phyloP scores from a whole-genome alignment of 805 yeast species.

The Cyberlindnera maritima region DNA sequence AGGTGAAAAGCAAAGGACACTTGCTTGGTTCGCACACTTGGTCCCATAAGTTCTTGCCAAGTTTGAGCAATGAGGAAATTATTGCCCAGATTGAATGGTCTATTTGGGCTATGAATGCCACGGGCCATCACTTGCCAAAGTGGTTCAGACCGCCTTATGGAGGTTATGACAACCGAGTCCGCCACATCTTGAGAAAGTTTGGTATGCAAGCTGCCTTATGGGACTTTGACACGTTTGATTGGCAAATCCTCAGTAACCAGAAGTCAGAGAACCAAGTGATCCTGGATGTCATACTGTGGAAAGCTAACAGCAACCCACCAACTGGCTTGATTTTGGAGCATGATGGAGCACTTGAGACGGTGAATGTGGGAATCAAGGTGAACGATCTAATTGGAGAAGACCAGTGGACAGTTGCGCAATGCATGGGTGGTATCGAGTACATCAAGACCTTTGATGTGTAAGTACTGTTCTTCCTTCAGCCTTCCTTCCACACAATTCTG shows the following conservation, averaged over 20 bases:
- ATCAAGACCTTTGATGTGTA: conserved; percentile 15
- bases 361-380: conserved; percentile 62
- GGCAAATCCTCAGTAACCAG: conserved; percentile 63
- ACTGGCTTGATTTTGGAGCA: conserved; percentile 82
- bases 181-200: conserved; percentile 75
- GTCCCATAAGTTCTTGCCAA: conserved; percentile 85
- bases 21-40: conserved; percentile 87
- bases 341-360: conserved; percentile 68
- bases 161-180: conserved; percentile 83
- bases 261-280: conserved; percentile 53
- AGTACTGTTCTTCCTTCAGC: not conserved
- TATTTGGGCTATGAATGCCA: conserved; percentile 97
- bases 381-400: conserved; percentile 51
- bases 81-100: conserved; percentile 94
- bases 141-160: conserved; percentile 98
- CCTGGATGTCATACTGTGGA: conserved; percentile 56
- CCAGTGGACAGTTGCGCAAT: conserved; percentile 77
- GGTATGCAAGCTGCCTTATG: conserved; percentile 87
- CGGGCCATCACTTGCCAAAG: conserved; percentile 80
- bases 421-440: conserved; percentile 25
- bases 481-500: too few relatives aligned
- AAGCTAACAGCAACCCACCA: conserved; percentile 25
- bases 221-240: conserved; percentile 91
- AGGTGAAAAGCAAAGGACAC: conserved; percentile 63
- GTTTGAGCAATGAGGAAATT: conserved; percentile 72